Base-by-base conservation (phyloP, 202 grass and related monocot species). In the Carex sylvatica region DNA sequence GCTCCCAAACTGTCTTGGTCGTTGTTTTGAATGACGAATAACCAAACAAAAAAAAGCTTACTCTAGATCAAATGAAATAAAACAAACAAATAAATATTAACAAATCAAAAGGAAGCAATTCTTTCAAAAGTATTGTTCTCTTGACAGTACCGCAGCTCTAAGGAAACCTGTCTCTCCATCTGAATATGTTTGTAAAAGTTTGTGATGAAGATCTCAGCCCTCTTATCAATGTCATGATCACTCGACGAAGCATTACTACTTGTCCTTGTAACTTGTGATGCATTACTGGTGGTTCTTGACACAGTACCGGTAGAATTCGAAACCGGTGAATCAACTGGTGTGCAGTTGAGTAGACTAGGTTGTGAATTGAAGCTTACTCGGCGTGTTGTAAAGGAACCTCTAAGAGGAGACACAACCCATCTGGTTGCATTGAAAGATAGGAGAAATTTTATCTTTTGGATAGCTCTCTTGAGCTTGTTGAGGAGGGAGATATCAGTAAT, bases 111-210 rank as follows among this genome's bases (percentile, higher is more conserved):
- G 1, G 82, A 85, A 3, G 13, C 23, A 7, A 67, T 71, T 31
- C 86, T 80, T 30, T 90, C 91, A 49, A 84, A 80, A 70, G 33
- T 35, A 35, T 71, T 88, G 19, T 80, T 67, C 44, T 53, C 83
- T 52, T 74, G 52, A 59, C 83, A 51, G 22, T 97, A 97, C 0
- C 70, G 84, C n/a, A 97, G 86, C 83, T 90, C 74, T 42, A 94
- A 88, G 0, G 94, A 97, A 53, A 94, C 86, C 89, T 97, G 89
- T 51, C 94, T 89, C 76, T 97, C 94, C 88, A 97, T 89, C 80
- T 80, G 76, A 28, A 94, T 86, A 68, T 90, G 94, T 52, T 49
- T 53, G 85, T 97, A 84, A 83, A 97, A 97, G 11, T 84, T 91
- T 1, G 62, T 70, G 59, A 97, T 97, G 84, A 92, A 97, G 47